A percentile compares a stretch with the other conserved stretches of the same genome.
These are phyloP conservation scores for Aegilops tauschii DNA, from an alignment of 176 grass and related monocot genomes.

Conservation along the genomic window DNA sequence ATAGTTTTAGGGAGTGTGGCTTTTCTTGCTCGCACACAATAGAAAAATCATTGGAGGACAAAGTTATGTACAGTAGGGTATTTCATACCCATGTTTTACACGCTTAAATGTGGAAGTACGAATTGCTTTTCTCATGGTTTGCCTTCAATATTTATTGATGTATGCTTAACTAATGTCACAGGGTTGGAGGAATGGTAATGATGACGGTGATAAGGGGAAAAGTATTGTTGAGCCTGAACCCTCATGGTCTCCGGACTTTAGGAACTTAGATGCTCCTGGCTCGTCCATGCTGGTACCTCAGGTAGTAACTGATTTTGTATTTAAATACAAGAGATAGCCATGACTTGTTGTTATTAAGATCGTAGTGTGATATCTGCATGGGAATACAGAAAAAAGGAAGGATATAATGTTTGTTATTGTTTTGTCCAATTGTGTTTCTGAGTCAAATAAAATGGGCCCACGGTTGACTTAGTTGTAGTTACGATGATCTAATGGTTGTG, in stretches of 20 bases:
- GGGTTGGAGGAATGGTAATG: conserved; percentile 19
- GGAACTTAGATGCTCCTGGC: conserved; percentile 17
- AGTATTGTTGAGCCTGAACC: conserved; percentile 9
- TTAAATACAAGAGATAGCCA: neutral
- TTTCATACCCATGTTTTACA: neutral
- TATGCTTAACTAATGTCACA: neutral
- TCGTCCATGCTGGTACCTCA: neutral
- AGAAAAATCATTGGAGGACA: neutral
- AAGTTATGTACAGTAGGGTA: neutral
- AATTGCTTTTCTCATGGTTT: neutral
- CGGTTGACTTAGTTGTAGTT: neutral
- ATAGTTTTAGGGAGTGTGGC: neutral
- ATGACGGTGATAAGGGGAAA: conserved; percentile 26
- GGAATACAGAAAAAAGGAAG: neutral
- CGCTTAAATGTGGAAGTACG: neutral
- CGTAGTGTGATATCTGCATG: neutral
- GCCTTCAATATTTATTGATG: neutral
- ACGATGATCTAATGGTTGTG: neutral
- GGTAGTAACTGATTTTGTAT: neutral
- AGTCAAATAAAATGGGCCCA: neutral
- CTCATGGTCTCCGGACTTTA: neutral
- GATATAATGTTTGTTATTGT: neutral
- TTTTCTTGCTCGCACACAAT: neutral
- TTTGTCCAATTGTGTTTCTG: neutral
- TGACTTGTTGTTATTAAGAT: conserved; percentile 10